These are phyloP conservation scores for Lignosus rhinocerotis DNA, from an alignment of 1,284 basidiomycete genomes.

Conservation along the genomic window DNA sequence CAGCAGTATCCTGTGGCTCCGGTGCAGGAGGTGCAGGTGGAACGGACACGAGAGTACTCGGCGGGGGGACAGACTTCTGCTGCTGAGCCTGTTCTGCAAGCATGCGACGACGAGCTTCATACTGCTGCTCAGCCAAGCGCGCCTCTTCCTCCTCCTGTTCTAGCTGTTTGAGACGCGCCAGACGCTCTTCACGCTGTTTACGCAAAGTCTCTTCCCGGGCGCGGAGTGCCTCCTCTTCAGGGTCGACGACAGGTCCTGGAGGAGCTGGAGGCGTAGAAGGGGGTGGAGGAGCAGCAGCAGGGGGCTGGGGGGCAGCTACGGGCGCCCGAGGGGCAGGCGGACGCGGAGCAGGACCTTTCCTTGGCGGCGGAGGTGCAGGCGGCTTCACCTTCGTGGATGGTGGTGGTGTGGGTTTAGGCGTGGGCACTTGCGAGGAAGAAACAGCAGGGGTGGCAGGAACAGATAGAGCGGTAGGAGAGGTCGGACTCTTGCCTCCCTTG, in stretches of 20 bases:
- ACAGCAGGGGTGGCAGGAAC: slow-evolving; percentile 33
- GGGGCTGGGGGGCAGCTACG: slow-evolving; percentile 27
- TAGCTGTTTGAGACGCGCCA: slow-evolving; percentile 62
- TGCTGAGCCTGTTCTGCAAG: slow-evolving; percentile 12
- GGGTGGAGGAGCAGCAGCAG: slow-evolving; percentile 29
- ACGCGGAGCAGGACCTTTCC: slow-evolving; percentile 34
- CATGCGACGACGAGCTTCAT: slow-evolving; percentile 19
- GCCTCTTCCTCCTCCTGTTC: slow-evolving; percentile 76
- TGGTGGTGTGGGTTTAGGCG: slow-evolving; percentile 35
- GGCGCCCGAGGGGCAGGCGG: slow-evolving; percentile 32
- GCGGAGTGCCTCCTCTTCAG: slow-evolving; percentile 65
- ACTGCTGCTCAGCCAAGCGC: slow-evolving; percentile 24
- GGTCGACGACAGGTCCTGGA: slow-evolving; percentile 44
- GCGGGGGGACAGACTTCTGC: slow-evolving; percentile 4
- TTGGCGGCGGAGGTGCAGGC: slow-evolving; percentile 50
- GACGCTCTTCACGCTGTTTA: slow-evolving; percentile 62
- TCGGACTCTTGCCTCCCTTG: slow-evolving; percentile 45
- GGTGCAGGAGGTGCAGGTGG: slow-evolving; percentile 30
- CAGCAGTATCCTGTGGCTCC: slow-evolving; percentile 29
- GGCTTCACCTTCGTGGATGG: slow-evolving; percentile 35
- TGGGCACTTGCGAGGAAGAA: slow-evolving; percentile 29
- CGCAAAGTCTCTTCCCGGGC: slow-evolving; percentile 64
- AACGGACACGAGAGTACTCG: slow-evolving; percentile 18
- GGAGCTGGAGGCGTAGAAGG: slow-evolving; percentile 32
- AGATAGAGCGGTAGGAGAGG: slow-evolving; percentile 37